Conservation (phyloP, 1,139 yeast genomes). For the Pichiaceae sp. region DNA sequence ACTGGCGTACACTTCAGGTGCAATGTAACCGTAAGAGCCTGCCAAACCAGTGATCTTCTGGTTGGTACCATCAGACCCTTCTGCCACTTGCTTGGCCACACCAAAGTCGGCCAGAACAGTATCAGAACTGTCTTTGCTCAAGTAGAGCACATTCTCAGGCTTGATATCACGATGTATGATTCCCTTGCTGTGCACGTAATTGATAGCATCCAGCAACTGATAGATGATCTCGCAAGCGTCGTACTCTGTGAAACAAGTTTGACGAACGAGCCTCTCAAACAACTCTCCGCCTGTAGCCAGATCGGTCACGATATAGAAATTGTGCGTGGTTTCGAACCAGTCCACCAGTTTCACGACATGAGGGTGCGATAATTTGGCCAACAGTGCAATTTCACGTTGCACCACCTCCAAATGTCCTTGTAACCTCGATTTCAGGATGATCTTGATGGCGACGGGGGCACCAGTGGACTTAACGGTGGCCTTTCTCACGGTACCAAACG, state of each 20-base stretch:
- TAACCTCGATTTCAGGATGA: conserved; percentile 45
- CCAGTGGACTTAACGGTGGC: conserved; percentile 37
- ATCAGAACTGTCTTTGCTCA: conserved; percentile 39
- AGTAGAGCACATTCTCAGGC: conserved; percentile 61
- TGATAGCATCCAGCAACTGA: conserved; percentile 68
- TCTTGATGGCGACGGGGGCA: conserved; percentile 49
- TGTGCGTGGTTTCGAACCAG: conserved; percentile 82
- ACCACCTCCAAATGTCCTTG: conserved; percentile 44
- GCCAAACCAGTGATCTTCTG: conserved; percentile 60
- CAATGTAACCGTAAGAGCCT: conserved; percentile 54
- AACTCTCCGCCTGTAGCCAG: conserved; percentile 78
- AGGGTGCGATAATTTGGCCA: conserved; percentile 50
- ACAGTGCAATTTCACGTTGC: conserved; percentile 38
- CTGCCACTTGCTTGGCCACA: conserved; percentile 40
- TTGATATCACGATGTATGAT: conserved; percentile 90
- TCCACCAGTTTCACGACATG: conserved; percentile 77
- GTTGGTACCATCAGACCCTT: conserved; percentile 25
- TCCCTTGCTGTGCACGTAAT: conserved; percentile 72
- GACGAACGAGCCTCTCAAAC: conserved; percentile 79
- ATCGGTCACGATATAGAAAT: conserved; percentile 83
- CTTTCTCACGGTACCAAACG: conserved; percentile 48
- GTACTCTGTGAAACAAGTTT: conserved; percentile 62
- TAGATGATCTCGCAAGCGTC: conserved; percentile 70
- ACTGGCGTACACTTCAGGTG: conserved; percentile 50
- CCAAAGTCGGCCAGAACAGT: conserved; percentile 54